Percentiles rank a stretch among this genome's conserved stretches.
Evolutionary conservation across 2,329 filamentous ascomycete genomes (phyloP).

Genomic region (Talaromyces sp.): DNA sequence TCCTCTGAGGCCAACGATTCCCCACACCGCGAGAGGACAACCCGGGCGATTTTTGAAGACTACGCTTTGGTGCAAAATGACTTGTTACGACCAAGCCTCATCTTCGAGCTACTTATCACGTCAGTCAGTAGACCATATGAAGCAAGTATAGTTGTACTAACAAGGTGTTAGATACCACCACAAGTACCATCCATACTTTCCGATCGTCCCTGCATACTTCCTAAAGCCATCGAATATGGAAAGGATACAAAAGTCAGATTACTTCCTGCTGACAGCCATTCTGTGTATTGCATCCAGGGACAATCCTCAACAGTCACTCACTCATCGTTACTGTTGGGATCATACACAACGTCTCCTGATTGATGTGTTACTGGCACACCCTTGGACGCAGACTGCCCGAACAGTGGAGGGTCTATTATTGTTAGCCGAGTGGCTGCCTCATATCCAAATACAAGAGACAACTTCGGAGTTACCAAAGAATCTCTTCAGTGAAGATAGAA

Average conservation of each 20-base stretch:
- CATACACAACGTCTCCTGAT: background rate
- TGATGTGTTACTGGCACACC: slow-evolving; percentile 14
- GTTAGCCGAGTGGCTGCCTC: slow-evolving; percentile 21
- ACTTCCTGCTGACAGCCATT: background rate
- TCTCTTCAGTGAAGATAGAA: slow-evolving; percentile 17
- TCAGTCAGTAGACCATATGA: background rate
- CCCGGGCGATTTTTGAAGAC: background rate
- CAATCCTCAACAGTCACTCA: background rate
- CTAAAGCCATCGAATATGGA: background rate
- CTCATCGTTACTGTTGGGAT: slow-evolving; percentile 1
- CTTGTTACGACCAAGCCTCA: background rate
- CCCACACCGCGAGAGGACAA: background rate
- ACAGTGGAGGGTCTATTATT: slow-evolving; percentile 21
- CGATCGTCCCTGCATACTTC: background rate
- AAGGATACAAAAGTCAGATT: background rate
- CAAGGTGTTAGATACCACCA: background rate
- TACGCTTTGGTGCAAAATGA: background rate
- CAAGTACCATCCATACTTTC: background rate
- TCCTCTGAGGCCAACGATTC: background rate
- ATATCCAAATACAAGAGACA: slow-evolving; percentile 6
- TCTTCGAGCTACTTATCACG: background rate
- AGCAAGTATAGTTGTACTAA: background rate
- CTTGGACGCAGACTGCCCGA: slow-evolving; percentile 15
- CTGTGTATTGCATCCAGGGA: background rate
- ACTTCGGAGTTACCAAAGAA: background rate